phyloP scores from a whole-genome alignment of 192 early-diverging fungal genomes.

The Coemansia sp. region DNA sequence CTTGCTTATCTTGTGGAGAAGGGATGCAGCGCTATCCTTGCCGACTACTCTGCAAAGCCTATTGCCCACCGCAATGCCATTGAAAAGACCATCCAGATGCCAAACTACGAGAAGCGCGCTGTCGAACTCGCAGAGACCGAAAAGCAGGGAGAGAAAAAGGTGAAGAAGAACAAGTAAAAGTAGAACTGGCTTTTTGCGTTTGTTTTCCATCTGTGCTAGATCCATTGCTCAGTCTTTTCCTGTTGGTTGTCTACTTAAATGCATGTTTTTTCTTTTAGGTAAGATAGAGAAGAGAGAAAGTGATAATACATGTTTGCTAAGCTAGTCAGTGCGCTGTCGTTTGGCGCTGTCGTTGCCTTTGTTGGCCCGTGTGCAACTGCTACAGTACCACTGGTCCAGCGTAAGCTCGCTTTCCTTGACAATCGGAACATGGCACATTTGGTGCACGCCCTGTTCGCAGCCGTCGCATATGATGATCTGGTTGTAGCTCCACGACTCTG shows the following conservation, averaged over 20 bases:
- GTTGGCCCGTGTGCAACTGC: slow-evolving; percentile 21
- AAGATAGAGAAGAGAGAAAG: background rate
- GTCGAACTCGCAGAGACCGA: slow-evolving; percentile 1
- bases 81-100: slow-evolving; percentile 38
- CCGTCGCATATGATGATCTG: slow-evolving; percentile 54
- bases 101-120: slow-evolving; percentile 30
- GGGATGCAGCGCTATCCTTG: slow-evolving; percentile 74
- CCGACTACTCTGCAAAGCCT: slow-evolving; percentile 86
- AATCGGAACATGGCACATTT: slow-evolving; percentile 47
- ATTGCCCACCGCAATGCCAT: slow-evolving; percentile 52
- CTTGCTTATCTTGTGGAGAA: slow-evolving; percentile 80
- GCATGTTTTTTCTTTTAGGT: background rate
- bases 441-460: slow-evolving; percentile 51
- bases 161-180: background rate
- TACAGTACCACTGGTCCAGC: slow-evolving; percentile 49
- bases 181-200: background rate
- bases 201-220: too few species aligned
- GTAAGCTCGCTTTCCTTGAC: slow-evolving; percentile 45
- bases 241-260: background rate
- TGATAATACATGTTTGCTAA: too few species aligned
- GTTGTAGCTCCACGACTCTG: slow-evolving; percentile 43
- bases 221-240: background rate
- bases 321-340: slow-evolving; percentile 20
- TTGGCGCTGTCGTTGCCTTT: background rate
- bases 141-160: background rate